Evolutionary conservation across 805 yeast genomes (phyloP).

Genomic region (Yamadazyma olivae): DNA sequence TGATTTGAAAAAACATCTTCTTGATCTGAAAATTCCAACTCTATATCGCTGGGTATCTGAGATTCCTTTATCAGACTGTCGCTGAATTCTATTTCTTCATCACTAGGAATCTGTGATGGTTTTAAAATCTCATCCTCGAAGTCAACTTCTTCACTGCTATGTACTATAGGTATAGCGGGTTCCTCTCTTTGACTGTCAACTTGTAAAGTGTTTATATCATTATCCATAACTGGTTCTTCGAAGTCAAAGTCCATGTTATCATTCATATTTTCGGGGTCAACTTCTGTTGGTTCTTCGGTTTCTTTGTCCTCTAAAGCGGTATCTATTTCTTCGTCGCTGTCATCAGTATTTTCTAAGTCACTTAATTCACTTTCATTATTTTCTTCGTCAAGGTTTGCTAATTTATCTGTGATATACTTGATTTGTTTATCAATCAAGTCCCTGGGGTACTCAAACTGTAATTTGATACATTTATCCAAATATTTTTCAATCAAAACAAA

Average conservation of each 20-base stretch:
- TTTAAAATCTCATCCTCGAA: neutral
- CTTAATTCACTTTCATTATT: slow-evolving; percentile 1
- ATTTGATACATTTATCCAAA: slow-evolving; percentile 20
- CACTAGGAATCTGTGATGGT: slow-evolving; percentile 7
- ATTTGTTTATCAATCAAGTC: slow-evolving; percentile 13
- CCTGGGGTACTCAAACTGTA: slow-evolving; percentile 24
- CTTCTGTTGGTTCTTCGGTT: neutral
- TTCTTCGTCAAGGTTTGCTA: slow-evolving; percentile 7
- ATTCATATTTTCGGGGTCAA: slow-evolving; percentile 1
- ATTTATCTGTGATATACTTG: neutral
- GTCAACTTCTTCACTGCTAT: slow-evolving; percentile 1
- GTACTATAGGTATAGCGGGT: no score
- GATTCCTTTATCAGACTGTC: neutral
- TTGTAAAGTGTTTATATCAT: slow-evolving; percentile 1
- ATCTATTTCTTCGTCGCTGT: neutral
- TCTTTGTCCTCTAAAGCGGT: neutral
- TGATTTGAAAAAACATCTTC: neutral
- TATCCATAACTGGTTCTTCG: slow-evolving; percentile 5
- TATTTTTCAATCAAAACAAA: slow-evolving; percentile 12
- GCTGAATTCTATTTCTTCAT: slow-evolving; percentile 7
- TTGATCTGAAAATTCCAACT: slow-evolving; percentile 4
- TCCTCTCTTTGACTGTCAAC: slow-evolving; percentile 3
- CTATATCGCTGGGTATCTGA: slow-evolving; percentile 4
- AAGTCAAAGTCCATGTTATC: slow-evolving; percentile 3
- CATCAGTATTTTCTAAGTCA: neutral